Conservation (phyloP, 2,329 filamentous ascomycete genomes). For the Alternaria ethzedia region DNA sequence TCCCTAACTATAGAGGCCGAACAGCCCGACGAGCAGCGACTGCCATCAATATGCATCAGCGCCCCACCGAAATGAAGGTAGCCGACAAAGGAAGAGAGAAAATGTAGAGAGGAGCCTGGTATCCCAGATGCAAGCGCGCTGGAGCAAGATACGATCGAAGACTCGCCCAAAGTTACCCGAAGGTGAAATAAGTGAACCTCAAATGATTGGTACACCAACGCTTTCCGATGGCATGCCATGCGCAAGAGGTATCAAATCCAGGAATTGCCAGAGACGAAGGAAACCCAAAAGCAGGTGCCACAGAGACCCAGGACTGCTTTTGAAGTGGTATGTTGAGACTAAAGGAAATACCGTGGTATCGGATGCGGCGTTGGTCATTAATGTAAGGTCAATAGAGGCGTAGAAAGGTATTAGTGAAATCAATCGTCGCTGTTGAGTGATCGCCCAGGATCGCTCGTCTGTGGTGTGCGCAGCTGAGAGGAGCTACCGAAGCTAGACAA, state of each 20-base stretch:
- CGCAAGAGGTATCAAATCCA: slow-evolving; percentile 24
- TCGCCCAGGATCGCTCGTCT: slow-evolving; percentile 43
- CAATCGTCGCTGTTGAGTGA: slow-evolving; percentile 46
- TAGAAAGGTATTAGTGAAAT: slow-evolving; percentile 15
- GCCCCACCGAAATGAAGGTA: neutral
- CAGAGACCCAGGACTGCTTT: slow-evolving; percentile 26
- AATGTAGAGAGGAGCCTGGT: slow-evolving; percentile 4
- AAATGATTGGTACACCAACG: slow-evolving; percentile 18
- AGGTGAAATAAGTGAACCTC: slow-evolving; percentile 18
- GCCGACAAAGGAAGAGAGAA: slow-evolving; percentile 9
- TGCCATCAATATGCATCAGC: slow-evolving; percentile 2
- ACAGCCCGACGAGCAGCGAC: neutral
- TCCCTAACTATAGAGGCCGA: neutral
- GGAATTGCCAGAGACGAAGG: slow-evolving; percentile 15
- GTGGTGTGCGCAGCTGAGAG: slow-evolving; percentile 42
- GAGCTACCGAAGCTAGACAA: slow-evolving; percentile 45
- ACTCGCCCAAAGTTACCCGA: slow-evolving; percentile 23
- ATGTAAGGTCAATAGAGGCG: slow-evolving; percentile 11
- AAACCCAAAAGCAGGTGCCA: slow-evolving; percentile 18
- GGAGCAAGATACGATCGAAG: slow-evolving; percentile 8
- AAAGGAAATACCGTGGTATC: slow-evolving; percentile 27
- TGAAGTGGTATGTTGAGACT: slow-evolving; percentile 19
- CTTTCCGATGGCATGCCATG: slow-evolving; percentile 33
- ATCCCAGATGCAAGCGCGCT: slow-evolving; percentile 4
- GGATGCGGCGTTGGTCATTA: slow-evolving; percentile 26